phyloP scores from a whole-genome alignment of 257 asterid species.

The Fraxinus anomala region DNA sequence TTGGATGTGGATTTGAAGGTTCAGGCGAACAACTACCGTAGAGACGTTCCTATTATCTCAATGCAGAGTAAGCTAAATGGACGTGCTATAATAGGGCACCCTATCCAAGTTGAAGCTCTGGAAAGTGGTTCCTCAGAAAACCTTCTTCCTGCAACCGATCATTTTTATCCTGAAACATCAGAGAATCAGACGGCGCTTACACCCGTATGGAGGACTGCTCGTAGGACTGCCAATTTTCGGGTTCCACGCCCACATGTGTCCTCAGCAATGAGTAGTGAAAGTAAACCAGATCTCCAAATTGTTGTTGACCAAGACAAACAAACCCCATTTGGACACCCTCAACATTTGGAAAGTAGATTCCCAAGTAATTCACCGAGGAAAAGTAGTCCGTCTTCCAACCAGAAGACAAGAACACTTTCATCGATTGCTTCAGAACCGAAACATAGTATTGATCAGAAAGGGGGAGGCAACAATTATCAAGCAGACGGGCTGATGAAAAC shows the following conservation, averaged over 20 bases:
- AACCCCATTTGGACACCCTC: slow-evolving; percentile 27
- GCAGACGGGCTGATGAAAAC: slow-evolving; percentile 56
- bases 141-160: slow-evolving; percentile 41
- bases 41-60: slow-evolving; percentile 83
- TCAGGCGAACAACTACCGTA: slow-evolving; percentile 67
- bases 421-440: slow-evolving; percentile 63
- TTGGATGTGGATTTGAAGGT: slow-evolving; percentile 83
- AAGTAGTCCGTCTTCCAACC: slow-evolving; percentile 50
- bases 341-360: slow-evolving; percentile 38
- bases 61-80: slow-evolving; percentile 82
- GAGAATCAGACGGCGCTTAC: slow-evolving; percentile 58
- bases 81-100: slow-evolving; percentile 88
- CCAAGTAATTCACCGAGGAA: slow-evolving; percentile 58
- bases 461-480: slow-evolving; percentile 32
- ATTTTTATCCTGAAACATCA: slow-evolving; percentile 45
- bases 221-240: slow-evolving; percentile 84
- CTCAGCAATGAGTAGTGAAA: slow-evolving; percentile 37
- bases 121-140: slow-evolving; percentile 59
- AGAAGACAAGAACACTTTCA: slow-evolving; percentile 77
- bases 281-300: slow-evolving; percentile 34
- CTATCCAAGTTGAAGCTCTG: slow-evolving; percentile 75
- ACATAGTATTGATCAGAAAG: slow-evolving; percentile 37
- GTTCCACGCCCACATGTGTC: slow-evolving; percentile 72
- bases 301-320: slow-evolving; percentile 31
- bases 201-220: slow-evolving; percentile 87